A percentile compares a stretch with the other conserved stretches of the same genome.
These are phyloP conservation scores for Nicotiana attenuata DNA, from an alignment of 257 asterid species.

Conservation along the genomic window DNA sequence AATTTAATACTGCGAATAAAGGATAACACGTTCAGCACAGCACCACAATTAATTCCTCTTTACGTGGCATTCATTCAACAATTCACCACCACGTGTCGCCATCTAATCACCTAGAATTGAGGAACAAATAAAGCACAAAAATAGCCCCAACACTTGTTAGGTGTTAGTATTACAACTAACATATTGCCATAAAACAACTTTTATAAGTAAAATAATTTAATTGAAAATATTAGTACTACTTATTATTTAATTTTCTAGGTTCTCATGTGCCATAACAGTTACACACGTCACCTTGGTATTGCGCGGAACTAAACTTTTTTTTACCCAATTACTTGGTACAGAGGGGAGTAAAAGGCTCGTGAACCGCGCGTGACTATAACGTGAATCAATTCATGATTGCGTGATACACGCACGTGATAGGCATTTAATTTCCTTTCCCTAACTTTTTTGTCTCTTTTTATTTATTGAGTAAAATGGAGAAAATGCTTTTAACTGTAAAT, in stretches of 20 bases:
- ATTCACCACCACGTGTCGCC: background rate
- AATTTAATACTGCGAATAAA: background rate
- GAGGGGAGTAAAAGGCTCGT: background rate
- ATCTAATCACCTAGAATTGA: background rate
- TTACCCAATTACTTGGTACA: background rate
- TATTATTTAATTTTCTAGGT: background rate
- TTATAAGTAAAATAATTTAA: background rate
- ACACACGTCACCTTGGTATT: no score
- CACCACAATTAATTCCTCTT: background rate
- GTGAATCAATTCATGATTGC: background rate
- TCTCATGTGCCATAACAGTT: background rate
- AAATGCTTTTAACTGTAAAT: background rate
- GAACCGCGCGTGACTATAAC: background rate
- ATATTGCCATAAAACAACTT: background rate
- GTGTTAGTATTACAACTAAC: background rate
- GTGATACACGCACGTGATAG: constrained; percentile 6
- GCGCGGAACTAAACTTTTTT: background rate
- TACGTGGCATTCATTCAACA: background rate
- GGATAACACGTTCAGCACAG: background rate
- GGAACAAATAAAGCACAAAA: background rate
- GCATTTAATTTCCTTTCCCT: constrained; percentile 4
- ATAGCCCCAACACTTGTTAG: background rate
- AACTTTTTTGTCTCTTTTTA: background rate
- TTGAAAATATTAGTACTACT: background rate
- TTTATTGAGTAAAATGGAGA: background rate